These are phyloP conservation scores for Pseudonitzschia pungens DNA, from an alignment of 108 stramenopile species.

Conservation along the genomic window DNA sequence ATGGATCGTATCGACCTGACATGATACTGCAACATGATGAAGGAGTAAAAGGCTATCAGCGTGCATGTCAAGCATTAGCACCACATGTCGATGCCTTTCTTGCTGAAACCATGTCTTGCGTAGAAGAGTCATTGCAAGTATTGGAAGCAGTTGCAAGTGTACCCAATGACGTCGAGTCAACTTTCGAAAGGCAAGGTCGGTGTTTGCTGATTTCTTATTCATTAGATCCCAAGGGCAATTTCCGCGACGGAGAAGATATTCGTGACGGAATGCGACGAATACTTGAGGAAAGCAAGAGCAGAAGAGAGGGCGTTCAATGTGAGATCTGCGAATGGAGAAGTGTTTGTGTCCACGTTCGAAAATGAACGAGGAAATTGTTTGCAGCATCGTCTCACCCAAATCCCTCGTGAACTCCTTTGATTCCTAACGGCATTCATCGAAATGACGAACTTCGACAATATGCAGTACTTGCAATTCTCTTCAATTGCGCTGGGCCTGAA, in stretches of 20 bases:
- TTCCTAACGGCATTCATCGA: background rate
- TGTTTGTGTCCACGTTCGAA: background rate
- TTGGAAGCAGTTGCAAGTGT: slow-evolving; percentile 50
- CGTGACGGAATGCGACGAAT: slow-evolving; percentile 40
- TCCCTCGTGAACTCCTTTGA: background rate
- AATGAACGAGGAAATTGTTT: too few relatives aligned
- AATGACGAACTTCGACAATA: background rate
- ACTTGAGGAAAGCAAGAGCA: slow-evolving; percentile 21
- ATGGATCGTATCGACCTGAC: slow-evolving; percentile 80
- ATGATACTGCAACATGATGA: slow-evolving; percentile 53
- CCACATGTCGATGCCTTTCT: slow-evolving; percentile 68
- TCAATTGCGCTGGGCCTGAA: slow-evolving; percentile 85
- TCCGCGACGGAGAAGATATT: slow-evolving; percentile 63
- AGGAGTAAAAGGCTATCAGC: slow-evolving; percentile 54
- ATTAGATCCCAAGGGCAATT: slow-evolving; percentile 47
- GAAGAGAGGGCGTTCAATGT: slow-evolving; percentile 36
- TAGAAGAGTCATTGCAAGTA: slow-evolving; percentile 73
- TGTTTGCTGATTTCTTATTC: slow-evolving; percentile 76
- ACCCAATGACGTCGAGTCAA: slow-evolving; percentile 10
- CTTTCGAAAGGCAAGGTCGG: too few relatives aligned
- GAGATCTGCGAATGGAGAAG: slow-evolving; percentile 2
- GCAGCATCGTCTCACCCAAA: background rate
- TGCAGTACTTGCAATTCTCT: slow-evolving; percentile 61
- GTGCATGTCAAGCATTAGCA: slow-evolving; percentile 48
- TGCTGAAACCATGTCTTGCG: slow-evolving; percentile 80